These are phyloP conservation scores for Phylloporus scabripes DNA, from an alignment of 768 basidiomycete genomes.

Conservation along the genomic window DNA sequence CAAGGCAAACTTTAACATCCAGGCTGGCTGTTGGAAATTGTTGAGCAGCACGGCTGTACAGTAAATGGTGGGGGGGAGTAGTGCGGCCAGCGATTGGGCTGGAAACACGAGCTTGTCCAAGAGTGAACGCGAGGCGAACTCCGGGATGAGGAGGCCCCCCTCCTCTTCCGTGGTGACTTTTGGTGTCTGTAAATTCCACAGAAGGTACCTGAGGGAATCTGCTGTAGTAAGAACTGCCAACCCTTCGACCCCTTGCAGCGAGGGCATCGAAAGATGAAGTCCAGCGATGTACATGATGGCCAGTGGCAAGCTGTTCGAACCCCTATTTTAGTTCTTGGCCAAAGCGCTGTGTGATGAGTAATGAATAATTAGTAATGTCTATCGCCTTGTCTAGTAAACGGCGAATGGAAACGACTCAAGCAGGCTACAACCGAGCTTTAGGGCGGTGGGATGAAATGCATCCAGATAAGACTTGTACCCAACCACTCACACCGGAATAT, in stretches of 20 bases:
- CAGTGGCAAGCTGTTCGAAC: slow-evolving; percentile 9
- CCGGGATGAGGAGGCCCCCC: slow-evolving; percentile 16
- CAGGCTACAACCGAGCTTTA: too few relatives aligned
- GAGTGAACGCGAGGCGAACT: slow-evolving; percentile 12
- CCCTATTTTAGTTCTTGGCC: slow-evolving; percentile 15
- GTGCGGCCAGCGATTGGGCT: slow-evolving; percentile 19
- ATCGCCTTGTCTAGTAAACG: too few relatives aligned
- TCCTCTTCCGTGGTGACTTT: slow-evolving; percentile 6
- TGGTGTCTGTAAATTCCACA: slow-evolving; percentile 5
- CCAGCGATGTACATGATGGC: slow-evolving; percentile 28
- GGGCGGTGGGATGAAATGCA: too few relatives aligned
- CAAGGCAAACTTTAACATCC: slow-evolving; percentile 28
- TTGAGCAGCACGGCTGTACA: slow-evolving; percentile 24
- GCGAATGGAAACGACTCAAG: too few relatives aligned
- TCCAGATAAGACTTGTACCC: too few relatives aligned
- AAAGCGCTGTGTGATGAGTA: slow-evolving; percentile 16
- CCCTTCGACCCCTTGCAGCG: slow-evolving; percentile 19
- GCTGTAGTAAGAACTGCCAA: slow-evolving; percentile 23
- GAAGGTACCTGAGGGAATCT: slow-evolving; percentile 18
- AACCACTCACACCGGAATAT: neutral
- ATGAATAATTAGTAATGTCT: neutral
- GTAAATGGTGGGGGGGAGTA: slow-evolving; percentile 27
- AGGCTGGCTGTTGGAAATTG: slow-evolving; percentile 32
- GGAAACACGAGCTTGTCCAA: slow-evolving; percentile 27
- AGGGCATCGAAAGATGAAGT: slow-evolving; percentile 9